Conservation (phyloP, 2,329 filamentous ascomycete species). For the Fusarium sacchari region DNA sequence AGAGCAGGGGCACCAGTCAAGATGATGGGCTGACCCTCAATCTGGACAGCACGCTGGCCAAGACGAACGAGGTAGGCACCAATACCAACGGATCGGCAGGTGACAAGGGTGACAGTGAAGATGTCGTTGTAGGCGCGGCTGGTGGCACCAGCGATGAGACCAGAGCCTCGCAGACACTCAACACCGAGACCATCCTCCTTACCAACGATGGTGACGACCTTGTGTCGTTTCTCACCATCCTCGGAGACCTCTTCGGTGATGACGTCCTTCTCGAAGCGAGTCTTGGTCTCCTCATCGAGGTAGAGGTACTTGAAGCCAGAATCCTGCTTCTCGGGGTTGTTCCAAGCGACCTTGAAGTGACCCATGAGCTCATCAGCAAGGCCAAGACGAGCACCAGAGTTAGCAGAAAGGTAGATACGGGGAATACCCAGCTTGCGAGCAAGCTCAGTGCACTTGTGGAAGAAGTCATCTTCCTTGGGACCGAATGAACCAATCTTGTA, state of each 20-base stretch:
- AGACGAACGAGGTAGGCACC: conserved; percentile 98
- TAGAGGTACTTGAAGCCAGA: conserved; percentile 97
- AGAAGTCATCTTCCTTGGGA: conserved; percentile 96
- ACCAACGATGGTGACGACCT: conserved; percentile 93
- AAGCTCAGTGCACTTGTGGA: conserved; percentile 98
- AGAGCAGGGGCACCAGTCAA: conserved; percentile 96
- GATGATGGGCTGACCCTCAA: conserved; percentile 98
- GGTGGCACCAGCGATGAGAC: conserved; percentile 97
- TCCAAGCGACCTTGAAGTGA: conserved; percentile 97
- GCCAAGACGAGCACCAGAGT: conserved; percentile 97
- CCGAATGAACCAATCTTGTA: conserved; percentile 99
- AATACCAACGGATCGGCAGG: conserved; percentile 98
- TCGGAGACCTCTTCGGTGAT: conserved; percentile 88
- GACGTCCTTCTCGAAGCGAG: conserved; percentile 78
- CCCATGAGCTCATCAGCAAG: conserved; percentile 97
- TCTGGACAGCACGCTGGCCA: conserved; percentile 97
- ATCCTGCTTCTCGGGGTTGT: conserved; percentile 82
- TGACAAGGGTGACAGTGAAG: conserved; percentile 97
- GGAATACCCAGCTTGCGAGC: conserved; percentile 94
- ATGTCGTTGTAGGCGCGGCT: conserved; percentile 98
- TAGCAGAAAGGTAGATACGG: conserved; percentile 96
- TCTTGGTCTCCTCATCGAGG: conserved; percentile 85
- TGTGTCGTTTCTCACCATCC: conserved; percentile 89
- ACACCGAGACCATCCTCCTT: conserved; percentile 96
- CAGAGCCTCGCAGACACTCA: conserved; percentile 95